phyloP scores from a whole-genome alignment of 495 filamentous ascomycete genomes.

The Penicillium argentinense region DNA sequence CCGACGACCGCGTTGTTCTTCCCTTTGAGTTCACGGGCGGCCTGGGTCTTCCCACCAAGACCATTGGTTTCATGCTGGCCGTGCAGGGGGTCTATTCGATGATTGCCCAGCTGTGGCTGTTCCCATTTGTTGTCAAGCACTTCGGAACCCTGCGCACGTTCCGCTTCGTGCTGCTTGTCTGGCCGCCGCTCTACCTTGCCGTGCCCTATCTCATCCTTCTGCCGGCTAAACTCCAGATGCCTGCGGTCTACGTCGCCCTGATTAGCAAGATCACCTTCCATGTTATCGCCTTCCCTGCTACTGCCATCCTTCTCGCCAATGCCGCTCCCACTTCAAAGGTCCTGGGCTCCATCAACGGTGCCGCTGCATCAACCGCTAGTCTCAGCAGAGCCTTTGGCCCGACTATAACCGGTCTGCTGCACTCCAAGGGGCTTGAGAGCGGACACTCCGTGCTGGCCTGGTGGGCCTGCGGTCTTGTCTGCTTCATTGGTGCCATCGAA shows the following conservation, averaged over 20 bases:
- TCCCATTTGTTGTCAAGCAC: slow-evolving; percentile 67
- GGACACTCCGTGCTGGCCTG: slow-evolving; percentile 86
- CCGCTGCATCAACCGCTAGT: slow-evolving; percentile 88
- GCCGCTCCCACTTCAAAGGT: slow-evolving; percentile 76
- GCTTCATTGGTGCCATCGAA: slow-evolving; percentile 65
- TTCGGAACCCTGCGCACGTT: slow-evolving; percentile 80
- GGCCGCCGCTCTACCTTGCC: slow-evolving; percentile 84
- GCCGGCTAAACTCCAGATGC: slow-evolving; percentile 65
- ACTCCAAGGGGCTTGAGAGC: slow-evolving; percentile 71
- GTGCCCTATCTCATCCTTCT: slow-evolving; percentile 89
- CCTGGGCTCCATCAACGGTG: slow-evolving; percentile 87
- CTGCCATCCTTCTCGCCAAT: slow-evolving; percentile 81
- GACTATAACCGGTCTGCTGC: slow-evolving; percentile 80
- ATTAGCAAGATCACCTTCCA: slow-evolving; percentile 88
- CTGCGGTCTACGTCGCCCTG: slow-evolving; percentile 70
- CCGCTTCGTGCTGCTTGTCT: slow-evolving; percentile 72
- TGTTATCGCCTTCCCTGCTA: slow-evolving; percentile 82
- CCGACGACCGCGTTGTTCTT: slow-evolving; percentile 54
- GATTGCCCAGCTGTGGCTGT: slow-evolving; percentile 76
- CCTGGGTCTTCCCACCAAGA: slow-evolving; percentile 75
- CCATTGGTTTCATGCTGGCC: slow-evolving; percentile 83
- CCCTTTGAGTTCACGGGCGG: slow-evolving; percentile 90
- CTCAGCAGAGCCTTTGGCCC: slow-evolving; percentile 85
- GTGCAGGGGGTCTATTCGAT: slow-evolving; percentile 90
- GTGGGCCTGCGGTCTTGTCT: slow-evolving; percentile 83